A percentile compares a stretch with the other conserved stretches of the same genome.
These are phyloP conservation scores for Cyclospora cayetanensis DNA, from an alignment of 169 alveolate species.

Conservation along the genomic window DNA sequence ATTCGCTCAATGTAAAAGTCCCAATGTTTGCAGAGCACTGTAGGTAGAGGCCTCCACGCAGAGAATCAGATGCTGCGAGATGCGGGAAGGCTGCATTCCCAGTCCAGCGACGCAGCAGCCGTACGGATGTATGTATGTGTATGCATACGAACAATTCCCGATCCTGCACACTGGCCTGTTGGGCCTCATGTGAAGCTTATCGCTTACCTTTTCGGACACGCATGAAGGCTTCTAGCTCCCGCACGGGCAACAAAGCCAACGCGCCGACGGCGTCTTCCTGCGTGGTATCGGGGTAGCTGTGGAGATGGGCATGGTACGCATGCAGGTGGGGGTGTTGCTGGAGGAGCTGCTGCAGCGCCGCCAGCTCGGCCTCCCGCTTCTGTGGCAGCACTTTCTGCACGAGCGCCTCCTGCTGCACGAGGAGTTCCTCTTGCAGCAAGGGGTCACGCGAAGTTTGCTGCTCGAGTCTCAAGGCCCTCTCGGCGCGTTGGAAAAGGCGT, in stretches of 20 bases:
- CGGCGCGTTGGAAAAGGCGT: conserved; percentile 12
- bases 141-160: too few species aligned
- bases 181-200: too few species aligned
- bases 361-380: neutral
- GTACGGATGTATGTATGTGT: too few species aligned
- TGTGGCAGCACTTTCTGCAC: conserved; percentile 10
- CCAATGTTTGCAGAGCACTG: neutral
- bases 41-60: neutral
- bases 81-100: too few species aligned
- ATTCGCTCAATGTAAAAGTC: too few species aligned
- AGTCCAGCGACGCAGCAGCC: too few species aligned
- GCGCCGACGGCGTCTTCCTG: conserved; percentile 33
- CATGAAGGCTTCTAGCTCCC: conserved; percentile 10
- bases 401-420: conserved; percentile 41
- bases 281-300: neutral
- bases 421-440: conserved; percentile 21
- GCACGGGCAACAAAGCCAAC: conserved; percentile 15
- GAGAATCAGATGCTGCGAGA: too few species aligned
- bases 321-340: conserved; percentile 45
- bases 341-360: conserved; percentile 17
- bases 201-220: neutral
- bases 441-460: conserved; percentile 30
- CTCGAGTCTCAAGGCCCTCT: conserved; percentile 46
- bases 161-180: too few species aligned
- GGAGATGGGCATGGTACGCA: neutral